These are phyloP conservation scores for Pyricularia pennisetigena DNA, from an alignment of 2,329 filamentous ascomycete species.

Conservation along the genomic window DNA sequence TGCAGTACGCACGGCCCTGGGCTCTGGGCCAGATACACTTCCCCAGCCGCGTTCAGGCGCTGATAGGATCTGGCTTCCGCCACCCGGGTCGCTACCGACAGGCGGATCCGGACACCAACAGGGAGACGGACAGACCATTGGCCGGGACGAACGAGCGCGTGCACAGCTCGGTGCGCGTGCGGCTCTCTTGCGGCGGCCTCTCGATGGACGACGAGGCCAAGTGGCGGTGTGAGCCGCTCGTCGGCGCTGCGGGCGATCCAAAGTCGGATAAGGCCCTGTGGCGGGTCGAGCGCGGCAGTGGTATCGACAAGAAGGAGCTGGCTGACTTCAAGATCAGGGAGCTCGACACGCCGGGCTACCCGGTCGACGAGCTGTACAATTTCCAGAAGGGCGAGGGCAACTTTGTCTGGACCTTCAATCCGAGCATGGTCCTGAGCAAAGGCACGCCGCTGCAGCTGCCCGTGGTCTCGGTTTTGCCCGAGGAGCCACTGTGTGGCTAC, in stretches of 20 bases:
- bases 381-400: conserved; percentile 14
- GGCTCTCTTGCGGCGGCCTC: conserved; percentile 18
- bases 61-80: conserved; percentile 18
- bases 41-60: conserved; percentile 15
- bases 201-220: conserved; percentile 22
- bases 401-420: conserved; percentile 20
- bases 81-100: conserved; percentile 25
- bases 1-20: conserved; percentile 17
- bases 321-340: conserved; percentile 8
- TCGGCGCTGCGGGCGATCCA: conserved; percentile 7
- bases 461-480: conserved; percentile 14
- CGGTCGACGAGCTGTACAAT: conserved; percentile 14
- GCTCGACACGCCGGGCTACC: conserved; percentile 6
- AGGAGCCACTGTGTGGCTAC: conserved; percentile 22
- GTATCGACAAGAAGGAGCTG: conserved; percentile 6
- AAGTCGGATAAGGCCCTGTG: conserved; percentile 12
- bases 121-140: conserved; percentile 23
- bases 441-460: conserved; percentile 12
- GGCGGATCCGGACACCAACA: conserved; percentile 25
- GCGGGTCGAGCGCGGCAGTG: conserved; percentile 13
- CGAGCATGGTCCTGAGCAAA: conserved; percentile 7
- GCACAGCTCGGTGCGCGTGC: conserved; percentile 18
- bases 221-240: conserved; percentile 18
- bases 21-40: conserved; percentile 17
- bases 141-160: conserved; percentile 27